phyloP scores from a whole-genome alignment of 441 rosid species.

The Arabidopsis hybrid region DNA sequence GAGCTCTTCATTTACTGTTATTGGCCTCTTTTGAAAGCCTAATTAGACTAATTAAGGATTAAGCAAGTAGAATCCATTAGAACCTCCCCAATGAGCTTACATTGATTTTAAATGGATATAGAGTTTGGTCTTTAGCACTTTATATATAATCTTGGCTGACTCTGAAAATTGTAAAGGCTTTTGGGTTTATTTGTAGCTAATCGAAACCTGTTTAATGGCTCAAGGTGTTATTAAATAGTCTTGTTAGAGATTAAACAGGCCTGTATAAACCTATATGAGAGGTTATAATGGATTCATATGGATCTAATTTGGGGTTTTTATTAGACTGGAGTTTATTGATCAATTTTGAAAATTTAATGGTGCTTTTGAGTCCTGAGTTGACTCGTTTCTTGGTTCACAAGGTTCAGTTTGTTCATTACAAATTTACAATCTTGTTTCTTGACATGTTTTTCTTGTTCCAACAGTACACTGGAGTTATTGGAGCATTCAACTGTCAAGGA shows the following conservation, averaged over 20 bases:
- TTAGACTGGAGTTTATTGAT: background rate
- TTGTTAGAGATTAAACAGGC: background rate
- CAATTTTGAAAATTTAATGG: background rate
- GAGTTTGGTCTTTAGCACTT: background rate
- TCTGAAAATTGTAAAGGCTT: background rate
- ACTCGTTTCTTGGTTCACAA: constrained; percentile 23
- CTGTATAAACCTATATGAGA: background rate
- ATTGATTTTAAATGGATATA: background rate
- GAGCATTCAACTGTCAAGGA: constrained; percentile 89
- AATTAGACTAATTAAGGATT: background rate
- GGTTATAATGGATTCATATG: background rate
- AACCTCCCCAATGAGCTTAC: background rate
- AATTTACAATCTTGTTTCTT: constrained; percentile 7
- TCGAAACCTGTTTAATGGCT: background rate
- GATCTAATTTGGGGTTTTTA: background rate
- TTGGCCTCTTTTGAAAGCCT: background rate
- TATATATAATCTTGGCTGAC: background rate
- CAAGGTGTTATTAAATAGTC: background rate
- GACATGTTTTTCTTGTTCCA: constrained; percentile 1
- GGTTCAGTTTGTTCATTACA: constrained; percentile 13
- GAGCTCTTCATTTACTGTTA: background rate
- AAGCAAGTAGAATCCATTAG: background rate
- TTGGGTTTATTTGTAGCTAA: background rate
- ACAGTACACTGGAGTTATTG: constrained; percentile 74
- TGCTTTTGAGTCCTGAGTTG: constrained; percentile 2